A percentile compares a stretch with the other conserved stretches of the same genome.
These are phyloP conservation scores for Sugiyamaella boreocaroliniensis DNA, from an alignment of 805 yeast genomes.

Conservation along the genomic window DNA sequence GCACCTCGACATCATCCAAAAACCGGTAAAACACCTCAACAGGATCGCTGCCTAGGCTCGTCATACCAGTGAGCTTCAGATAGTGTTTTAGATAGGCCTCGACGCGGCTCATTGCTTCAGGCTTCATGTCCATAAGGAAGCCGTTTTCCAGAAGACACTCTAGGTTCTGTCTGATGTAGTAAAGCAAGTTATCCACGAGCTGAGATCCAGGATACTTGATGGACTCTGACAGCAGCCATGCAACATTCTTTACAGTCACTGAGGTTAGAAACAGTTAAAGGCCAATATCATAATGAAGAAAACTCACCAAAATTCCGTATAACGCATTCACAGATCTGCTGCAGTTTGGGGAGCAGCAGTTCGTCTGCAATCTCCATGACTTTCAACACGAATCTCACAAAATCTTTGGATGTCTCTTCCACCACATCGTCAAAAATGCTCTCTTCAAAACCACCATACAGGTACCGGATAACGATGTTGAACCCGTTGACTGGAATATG, in stretches of 20 bases:
- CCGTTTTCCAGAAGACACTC: slow-evolving; percentile 52
- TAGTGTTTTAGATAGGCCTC: slow-evolving; percentile 10
- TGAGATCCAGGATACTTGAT: slow-evolving; percentile 45
- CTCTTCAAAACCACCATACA: slow-evolving; percentile 45
- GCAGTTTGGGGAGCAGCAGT: slow-evolving; percentile 51
- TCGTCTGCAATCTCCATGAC: slow-evolving; percentile 58
- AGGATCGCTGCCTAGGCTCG: not conserved
- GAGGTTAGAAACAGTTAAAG: not conserved
- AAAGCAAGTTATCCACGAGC: slow-evolving; percentile 53
- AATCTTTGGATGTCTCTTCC: slow-evolving; percentile 30
- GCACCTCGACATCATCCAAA: slow-evolving; percentile 30
- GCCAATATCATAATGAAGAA: slow-evolving; percentile 24
- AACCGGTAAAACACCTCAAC: slow-evolving; percentile 7
- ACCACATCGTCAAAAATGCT: slow-evolving; percentile 29
- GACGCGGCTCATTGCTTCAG: slow-evolving; percentile 6
- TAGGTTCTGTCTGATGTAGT: slow-evolving; percentile 62
- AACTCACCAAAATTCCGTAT: slow-evolving; percentile 44
- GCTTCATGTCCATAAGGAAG: slow-evolving; percentile 1
- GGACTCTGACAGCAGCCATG: slow-evolving; percentile 49
- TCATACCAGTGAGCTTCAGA: not conserved
- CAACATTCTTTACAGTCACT: slow-evolving; percentile 49
- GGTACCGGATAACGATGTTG: slow-evolving; percentile 42
- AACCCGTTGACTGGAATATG: slow-evolving; percentile 42
- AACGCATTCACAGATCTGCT: slow-evolving; percentile 52
- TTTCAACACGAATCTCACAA: slow-evolving; percentile 50